Conservation (phyloP, 345 rosid genomes). For the Carallia brachiata region DNA sequence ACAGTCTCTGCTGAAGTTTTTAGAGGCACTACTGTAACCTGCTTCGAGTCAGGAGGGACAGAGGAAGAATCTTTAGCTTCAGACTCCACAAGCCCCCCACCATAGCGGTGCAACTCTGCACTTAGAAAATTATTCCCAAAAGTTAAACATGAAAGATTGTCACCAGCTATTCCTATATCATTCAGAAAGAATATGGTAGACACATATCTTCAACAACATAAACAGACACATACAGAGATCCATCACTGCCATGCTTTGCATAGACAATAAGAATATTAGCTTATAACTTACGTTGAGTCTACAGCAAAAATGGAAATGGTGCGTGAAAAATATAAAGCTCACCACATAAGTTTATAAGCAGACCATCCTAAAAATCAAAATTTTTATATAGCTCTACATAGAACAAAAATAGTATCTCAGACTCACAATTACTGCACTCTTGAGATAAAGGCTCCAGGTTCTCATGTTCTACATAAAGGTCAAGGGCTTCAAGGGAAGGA, state of each 20-base stretch:
- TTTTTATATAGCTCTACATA: not conserved
- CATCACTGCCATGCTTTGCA: too few relatives aligned
- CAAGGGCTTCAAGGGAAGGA: too few relatives aligned
- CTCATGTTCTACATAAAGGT: too few relatives aligned
- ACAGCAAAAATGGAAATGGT: not conserved
- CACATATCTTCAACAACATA: not conserved
- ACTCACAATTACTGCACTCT: not conserved
- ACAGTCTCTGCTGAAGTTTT: conserved; percentile 53
- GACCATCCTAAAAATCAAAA: not conserved
- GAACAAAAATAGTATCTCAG: too few relatives aligned
- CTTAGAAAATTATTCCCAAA: conserved; percentile 7
- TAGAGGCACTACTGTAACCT: conserved; percentile 44
- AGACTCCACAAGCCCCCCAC: conserved; percentile 68
- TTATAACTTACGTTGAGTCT: too few relatives aligned
- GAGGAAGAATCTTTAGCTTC: conserved; percentile 59
- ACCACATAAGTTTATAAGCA: not conserved
- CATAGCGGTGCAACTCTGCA: conserved; percentile 85
- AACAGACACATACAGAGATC: too few relatives aligned
- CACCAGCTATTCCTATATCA: not conserved
- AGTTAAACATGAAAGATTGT: not conserved
- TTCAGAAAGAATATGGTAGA: not conserved
- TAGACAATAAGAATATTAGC: too few relatives aligned
- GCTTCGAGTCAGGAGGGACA: conserved; percentile 55
- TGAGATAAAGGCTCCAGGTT: not conserved
- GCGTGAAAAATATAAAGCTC: not conserved